A percentile compares a stretch with the other conserved stretches of the same genome.
Evolutionary conservation across 331 rosid species (phyloP).

Genomic region (Quercus phellos): DNA sequence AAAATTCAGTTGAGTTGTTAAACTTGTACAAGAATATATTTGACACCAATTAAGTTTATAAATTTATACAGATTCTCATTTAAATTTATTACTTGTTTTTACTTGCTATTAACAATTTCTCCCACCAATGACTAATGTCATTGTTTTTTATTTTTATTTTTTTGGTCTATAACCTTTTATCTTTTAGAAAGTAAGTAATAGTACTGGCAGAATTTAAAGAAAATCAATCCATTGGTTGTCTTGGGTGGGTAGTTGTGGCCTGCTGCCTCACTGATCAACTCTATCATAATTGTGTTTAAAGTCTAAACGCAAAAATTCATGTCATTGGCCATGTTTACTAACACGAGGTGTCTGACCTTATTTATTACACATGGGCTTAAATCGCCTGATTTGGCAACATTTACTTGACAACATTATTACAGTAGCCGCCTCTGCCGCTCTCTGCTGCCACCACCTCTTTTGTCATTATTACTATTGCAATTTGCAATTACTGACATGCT

Average conservation of each 20-base stretch:
- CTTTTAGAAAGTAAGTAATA: neutral
- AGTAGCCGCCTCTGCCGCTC: neutral
- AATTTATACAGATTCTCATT: too few species aligned
- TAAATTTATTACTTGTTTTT: too few species aligned
- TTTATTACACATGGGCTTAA: neutral
- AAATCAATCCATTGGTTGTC: neutral
- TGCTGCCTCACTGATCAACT: neutral
- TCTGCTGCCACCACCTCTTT: neutral
- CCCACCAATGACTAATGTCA: too few species aligned
- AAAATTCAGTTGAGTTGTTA: too few species aligned
- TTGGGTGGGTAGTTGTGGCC: constrained; percentile 1
- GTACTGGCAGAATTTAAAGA: neutral
- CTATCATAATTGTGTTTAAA: neutral
- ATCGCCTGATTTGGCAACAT: neutral
- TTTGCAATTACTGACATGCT: neutral
- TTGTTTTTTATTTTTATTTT: too few species aligned
- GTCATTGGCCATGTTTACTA: neutral
- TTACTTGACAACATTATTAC: neutral
- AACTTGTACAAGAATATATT: too few species aligned
- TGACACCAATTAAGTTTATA: too few species aligned
- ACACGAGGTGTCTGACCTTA: neutral
- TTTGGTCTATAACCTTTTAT: too few species aligned
- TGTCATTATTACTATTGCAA: neutral
- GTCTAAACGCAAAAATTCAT: neutral
- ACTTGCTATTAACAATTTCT: too few species aligned